Evolutionary conservation across 1,284 basidiomycete genomes (phyloP).

Genomic region (Heterobasidion parviporum): DNA sequence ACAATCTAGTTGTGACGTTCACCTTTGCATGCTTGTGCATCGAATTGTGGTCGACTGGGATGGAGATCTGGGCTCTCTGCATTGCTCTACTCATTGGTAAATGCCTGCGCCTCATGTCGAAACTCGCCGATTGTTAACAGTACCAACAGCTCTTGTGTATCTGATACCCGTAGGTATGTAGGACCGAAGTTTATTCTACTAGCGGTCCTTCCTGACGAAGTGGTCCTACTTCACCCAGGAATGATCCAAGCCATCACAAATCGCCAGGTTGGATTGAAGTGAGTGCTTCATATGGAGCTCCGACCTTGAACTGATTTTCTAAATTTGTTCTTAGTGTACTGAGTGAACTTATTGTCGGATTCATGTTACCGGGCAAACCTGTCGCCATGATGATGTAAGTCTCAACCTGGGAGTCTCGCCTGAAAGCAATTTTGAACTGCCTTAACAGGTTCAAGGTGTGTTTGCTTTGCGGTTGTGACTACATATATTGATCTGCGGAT

Average conservation of each 20-base stretch:
- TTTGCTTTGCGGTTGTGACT: neutral
- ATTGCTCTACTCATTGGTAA: slow-evolving; percentile 29
- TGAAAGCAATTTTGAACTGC: neutral
- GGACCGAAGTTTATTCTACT: neutral
- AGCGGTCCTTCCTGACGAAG: neutral
- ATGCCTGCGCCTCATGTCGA: slow-evolving; percentile 1
- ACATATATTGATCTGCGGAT: neutral
- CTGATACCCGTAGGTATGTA: slow-evolving; percentile 40
- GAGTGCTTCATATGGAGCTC: slow-evolving; percentile 10
- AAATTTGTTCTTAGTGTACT: slow-evolving; percentile 23
- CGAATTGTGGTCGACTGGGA: slow-evolving; percentile 57
- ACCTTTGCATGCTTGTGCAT: slow-evolving; percentile 61
- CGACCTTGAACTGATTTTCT: neutral
- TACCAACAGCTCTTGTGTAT: slow-evolving; percentile 33
- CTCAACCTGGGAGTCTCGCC: neutral
- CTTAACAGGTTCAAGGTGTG: slow-evolving; percentile 2
- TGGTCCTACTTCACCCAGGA: slow-evolving; percentile 7
- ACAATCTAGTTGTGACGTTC: slow-evolving; percentile 36
- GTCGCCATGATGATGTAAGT: slow-evolving; percentile 59
- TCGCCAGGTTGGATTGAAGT: slow-evolving; percentile 28
- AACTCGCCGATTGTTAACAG: slow-evolving; percentile 21
- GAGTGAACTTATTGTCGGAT: slow-evolving; percentile 44
- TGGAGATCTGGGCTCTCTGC: slow-evolving; percentile 55
- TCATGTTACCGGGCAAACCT: slow-evolving; percentile 42
- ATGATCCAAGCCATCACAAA: slow-evolving; percentile 41